These are phyloP conservation scores for Isatis tinctoria DNA, from an alignment of 345 rosid species.

Conservation along the genomic window DNA sequence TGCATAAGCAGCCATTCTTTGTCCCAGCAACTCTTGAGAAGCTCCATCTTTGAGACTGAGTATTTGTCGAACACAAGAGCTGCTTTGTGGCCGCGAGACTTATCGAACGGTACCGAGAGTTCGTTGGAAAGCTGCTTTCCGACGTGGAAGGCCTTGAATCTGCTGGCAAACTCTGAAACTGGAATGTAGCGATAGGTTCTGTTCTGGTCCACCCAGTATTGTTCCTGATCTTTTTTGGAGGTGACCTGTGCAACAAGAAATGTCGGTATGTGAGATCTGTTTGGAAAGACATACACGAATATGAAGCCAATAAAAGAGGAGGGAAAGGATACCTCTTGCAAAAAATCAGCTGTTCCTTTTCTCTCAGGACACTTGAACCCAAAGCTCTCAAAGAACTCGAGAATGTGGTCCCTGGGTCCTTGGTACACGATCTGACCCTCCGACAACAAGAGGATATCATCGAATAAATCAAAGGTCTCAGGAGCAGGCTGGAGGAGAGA, in stretches of 20 bases:
- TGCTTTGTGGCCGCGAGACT: conserved; percentile 31
- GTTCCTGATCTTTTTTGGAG: conserved; percentile 63
- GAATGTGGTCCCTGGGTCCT: conserved; percentile 51
- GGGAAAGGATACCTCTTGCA: conserved; percentile 54
- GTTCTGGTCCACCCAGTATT: conserved; percentile 44
- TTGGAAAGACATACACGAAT: background rate
- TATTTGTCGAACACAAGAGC: conserved; percentile 46
- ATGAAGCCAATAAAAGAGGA: background rate
- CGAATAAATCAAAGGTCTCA: conserved; percentile 70
- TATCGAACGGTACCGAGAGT: conserved; percentile 38
- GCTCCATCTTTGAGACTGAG: conserved; percentile 47
- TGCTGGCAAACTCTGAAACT: conserved; percentile 36
- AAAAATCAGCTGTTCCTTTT: conserved; percentile 69
- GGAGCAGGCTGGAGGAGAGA: conserved; percentile 83
- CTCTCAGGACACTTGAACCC: conserved; percentile 71
- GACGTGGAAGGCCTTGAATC: conserved; percentile 36
- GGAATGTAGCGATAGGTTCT: conserved; percentile 43
- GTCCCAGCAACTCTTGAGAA: conserved; percentile 56
- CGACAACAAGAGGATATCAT: conserved; percentile 58
- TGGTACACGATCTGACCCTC: conserved; percentile 69
- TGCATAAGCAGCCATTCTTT: conserved; percentile 43
- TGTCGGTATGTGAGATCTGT: background rate
- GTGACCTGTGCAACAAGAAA: conserved; percentile 32
- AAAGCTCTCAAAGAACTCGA: conserved; percentile 54
- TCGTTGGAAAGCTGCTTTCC: conserved; percentile 41